Evolutionary conservation across 2,329 filamentous ascomycete species (phyloP).

Genomic region (Corinectria fuckeliana): DNA sequence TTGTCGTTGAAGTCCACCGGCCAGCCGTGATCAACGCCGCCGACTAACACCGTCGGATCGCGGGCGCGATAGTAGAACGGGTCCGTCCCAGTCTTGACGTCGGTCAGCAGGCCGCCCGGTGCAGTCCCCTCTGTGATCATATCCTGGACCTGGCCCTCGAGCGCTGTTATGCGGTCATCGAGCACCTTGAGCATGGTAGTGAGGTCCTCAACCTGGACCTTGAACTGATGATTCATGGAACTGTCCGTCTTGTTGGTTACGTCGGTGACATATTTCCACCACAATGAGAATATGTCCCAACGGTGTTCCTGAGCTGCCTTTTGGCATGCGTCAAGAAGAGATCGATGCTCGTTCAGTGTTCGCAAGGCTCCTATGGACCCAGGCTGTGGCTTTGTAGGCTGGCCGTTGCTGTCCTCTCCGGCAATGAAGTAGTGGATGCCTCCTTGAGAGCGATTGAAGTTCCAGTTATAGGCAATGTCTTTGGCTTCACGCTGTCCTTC

Average conservation of each 20-base stretch:
- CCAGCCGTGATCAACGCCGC: constrained; percentile 48
- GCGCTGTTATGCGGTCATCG: neutral
- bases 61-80: constrained; percentile 37
- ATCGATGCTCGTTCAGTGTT: constrained; percentile 34
- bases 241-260: too few species aligned
- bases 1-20: constrained; percentile 44
- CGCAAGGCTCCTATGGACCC: constrained; percentile 10
- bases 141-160: neutral
- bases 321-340: constrained; percentile 28
- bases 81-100: constrained; percentile 31
- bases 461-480: constrained; percentile 41
- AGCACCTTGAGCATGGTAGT: neutral
- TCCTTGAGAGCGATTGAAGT: constrained; percentile 35
- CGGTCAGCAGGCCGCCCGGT: too few species aligned
- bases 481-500: constrained; percentile 40
- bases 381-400: constrained; percentile 5
- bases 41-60: constrained; percentile 49
- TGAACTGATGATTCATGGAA: too few species aligned
- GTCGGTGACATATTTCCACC: constrained; percentile 48
- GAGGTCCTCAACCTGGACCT: too few species aligned
- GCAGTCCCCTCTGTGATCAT: neutral
- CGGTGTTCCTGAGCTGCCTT: constrained; percentile 30
- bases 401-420: constrained; percentile 16
- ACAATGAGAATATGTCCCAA: constrained; percentile 51
- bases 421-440: constrained; percentile 38